phyloP scores from a whole-genome alignment of 2,329 filamentous ascomycete genomes.

The Gremmenia infestans region DNA sequence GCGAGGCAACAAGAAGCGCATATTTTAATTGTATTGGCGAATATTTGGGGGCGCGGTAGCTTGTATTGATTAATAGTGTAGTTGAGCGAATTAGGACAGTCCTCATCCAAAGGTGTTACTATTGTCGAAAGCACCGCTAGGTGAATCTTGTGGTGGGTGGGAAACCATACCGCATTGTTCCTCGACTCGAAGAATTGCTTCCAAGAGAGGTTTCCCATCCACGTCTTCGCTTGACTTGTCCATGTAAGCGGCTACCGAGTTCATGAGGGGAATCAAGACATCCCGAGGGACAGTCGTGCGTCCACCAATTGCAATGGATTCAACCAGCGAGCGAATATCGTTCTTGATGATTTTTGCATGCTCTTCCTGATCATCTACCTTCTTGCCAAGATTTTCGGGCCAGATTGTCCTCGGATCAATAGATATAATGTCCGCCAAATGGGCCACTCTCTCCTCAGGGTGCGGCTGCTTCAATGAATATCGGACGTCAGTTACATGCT shows the following conservation, averaged over 20 bases:
- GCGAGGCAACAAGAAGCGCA: no score
- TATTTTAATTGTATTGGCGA: no score
- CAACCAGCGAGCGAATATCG: slow-evolving; percentile 4
- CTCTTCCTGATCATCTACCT: slow-evolving; percentile 1
- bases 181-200: slow-evolving; percentile 1
- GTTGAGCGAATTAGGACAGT: neutral
- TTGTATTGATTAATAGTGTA: no score
- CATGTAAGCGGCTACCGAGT: slow-evolving; percentile 8
- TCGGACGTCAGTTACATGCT: neutral
- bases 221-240: slow-evolving; percentile 3
- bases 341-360: slow-evolving; percentile 8
- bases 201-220: slow-evolving; percentile 8
- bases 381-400: slow-evolving; percentile 5
- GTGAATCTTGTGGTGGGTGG: neutral
- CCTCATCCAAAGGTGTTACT: neutral
- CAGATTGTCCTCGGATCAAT: slow-evolving; percentile 4
- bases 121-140: neutral
- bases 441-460: slow-evolving; percentile 2
- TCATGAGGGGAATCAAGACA: slow-evolving; percentile 6
- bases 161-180: slow-evolving; percentile 2
- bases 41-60: no score
- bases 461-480: neutral
- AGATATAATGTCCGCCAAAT: slow-evolving; percentile 3
- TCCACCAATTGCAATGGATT: slow-evolving; percentile 3
- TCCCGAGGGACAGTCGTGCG: slow-evolving; percentile 5